Base-by-base conservation (phyloP, 2,329 filamentous ascomycete genomes). In the Trichoderma polysporum region DNA sequence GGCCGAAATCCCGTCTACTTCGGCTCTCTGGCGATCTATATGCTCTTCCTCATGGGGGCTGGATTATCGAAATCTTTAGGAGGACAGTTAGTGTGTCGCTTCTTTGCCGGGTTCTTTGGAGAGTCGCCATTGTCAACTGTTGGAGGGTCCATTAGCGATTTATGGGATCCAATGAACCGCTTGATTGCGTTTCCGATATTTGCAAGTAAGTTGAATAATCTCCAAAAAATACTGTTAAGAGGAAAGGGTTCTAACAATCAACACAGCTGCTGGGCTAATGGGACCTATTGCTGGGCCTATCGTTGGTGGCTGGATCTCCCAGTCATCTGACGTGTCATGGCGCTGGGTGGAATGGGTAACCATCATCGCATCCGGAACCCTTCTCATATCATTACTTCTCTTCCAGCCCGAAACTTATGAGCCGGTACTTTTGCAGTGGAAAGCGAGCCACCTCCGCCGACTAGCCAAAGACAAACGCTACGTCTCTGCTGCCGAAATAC, bases 21-120 rank as follows among this genome's bases (percentile, higher is more conserved):
- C 7, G 49, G 35, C 19, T 63, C 60, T 13, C 33, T 63, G 60
- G 35, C 49, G 27, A 45, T 63, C 6, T 63, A 63, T 8, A 63
- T 63, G 60, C 60, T 63, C 8, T 63, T 63, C 29, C 25, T 63
- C 29, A 45, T 63, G 60, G 60, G 60, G 0, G 60, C 60, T 15
- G 60, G 60, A 0, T 33, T 54, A 1, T 45, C 50, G 9, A 63
- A n/a, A 12, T 39, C 35, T 7, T 15, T 63, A 13, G 47, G 33
- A 19, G 50, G 17, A n/a, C 60, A 63, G 6, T 3, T 63, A 0
- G 60, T 63, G 9, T 63, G 60, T n/a, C 60, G 60, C 27, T 63
- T 63, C 37, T 63, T 63, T 54, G 60, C 60, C n/a, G 60, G 60
- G 2, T 63, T 63, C 27, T 63, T 63, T 63, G 60, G 60, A 13